Base-by-base conservation (phyloP, 371 early-diverging fungal genomes). In the Syncephalis plumigaleata region DNA sequence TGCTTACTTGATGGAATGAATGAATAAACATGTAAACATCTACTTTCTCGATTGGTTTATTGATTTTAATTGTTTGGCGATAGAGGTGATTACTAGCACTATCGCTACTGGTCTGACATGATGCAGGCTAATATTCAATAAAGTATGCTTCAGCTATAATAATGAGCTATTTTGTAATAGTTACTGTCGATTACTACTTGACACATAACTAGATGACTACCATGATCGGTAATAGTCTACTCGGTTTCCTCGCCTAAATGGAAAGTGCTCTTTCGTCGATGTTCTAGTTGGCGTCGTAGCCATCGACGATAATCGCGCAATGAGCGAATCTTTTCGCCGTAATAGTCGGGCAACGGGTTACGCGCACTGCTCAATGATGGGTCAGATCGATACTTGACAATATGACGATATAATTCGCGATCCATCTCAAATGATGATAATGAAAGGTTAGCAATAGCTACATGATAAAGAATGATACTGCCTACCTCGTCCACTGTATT, bases 241-340 rank as follows among this genome's bases (percentile, higher is more conserved):
- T 31, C 31, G 31, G 11, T 44, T 25, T 58, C 59, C 0, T 57
- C 43, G 22, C 70, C 73, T 24, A 73, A 47, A 23, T 61, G 67
- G 44, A 81, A 81, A 3, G 71, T 71, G 20, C 78, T 74, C 64
- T 84, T 84, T 52, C 76, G 68, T 50, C 75, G 71, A 61, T 77
- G 80, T 49, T 80, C 80, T 44, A 88, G 65, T 66, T 92, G 93
- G 58, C 84, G 87, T 59, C 81, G 70, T 47, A 91, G 65, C 94
- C 94, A 93, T 36, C 65, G 57, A 38, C 91, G 76, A 61, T 93
- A 93, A 36, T 74, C 88, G 20, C 59, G 51, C 26, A 90, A 75
- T 17, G 83, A 82, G 47, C 75, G 70, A 59, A 93, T 82, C 63
- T 85, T 85, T 57, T 93, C 94, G 36, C 91, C 94, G 55, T 91